Conservation (phyloP, 768 basidiomycete species). For the Mycena alexandri region DNA sequence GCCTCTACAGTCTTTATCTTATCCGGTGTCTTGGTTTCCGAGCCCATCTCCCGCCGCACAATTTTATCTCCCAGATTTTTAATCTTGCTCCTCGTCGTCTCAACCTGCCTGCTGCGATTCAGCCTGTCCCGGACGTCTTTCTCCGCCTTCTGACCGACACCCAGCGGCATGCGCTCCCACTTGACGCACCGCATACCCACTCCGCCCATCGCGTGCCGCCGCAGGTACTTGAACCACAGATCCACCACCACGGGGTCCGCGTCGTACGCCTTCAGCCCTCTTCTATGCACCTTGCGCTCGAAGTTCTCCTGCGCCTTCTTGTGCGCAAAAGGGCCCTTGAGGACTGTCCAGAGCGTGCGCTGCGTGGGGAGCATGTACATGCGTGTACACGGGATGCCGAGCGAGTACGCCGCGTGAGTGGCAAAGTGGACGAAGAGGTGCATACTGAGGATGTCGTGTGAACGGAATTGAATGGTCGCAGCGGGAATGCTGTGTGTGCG, state of each 20-base stretch:
- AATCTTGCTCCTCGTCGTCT: slow-evolving; percentile 46
- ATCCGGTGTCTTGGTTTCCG: background rate
- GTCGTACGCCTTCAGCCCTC: slow-evolving; percentile 93
- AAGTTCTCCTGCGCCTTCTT: slow-evolving; percentile 98
- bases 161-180: slow-evolving; percentile 78
- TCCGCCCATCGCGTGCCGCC: slow-evolving; percentile 81
- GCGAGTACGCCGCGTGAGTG: slow-evolving; percentile 83
- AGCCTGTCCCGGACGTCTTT: slow-evolving; percentile 43
- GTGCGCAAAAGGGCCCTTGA: slow-evolving; percentile 87
- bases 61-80: slow-evolving; percentile 45
- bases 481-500: slow-evolving; percentile 80
- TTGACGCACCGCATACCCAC: slow-evolving; percentile 88
- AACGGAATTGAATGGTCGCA: slow-evolving; percentile 86
- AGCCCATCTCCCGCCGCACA: slow-evolving; percentile 24
- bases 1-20: slow-evolving; percentile 16
- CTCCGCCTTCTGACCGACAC: slow-evolving; percentile 50
- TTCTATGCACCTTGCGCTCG: slow-evolving; percentile 84
- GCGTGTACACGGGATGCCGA: slow-evolving; percentile 83
- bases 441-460: slow-evolving; percentile 75
- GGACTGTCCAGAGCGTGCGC: slow-evolving; percentile 88
- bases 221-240: slow-evolving; percentile 84
- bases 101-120: slow-evolving; percentile 43
- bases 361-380: slow-evolving; percentile 77
- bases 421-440: slow-evolving; percentile 89
- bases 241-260: slow-evolving; percentile 83